Evolutionary conservation across 257 asterid genomes (phyloP), one percentile per base, ranked within the genome.

Genomic region (Solanum ossicruentum): DNA sequence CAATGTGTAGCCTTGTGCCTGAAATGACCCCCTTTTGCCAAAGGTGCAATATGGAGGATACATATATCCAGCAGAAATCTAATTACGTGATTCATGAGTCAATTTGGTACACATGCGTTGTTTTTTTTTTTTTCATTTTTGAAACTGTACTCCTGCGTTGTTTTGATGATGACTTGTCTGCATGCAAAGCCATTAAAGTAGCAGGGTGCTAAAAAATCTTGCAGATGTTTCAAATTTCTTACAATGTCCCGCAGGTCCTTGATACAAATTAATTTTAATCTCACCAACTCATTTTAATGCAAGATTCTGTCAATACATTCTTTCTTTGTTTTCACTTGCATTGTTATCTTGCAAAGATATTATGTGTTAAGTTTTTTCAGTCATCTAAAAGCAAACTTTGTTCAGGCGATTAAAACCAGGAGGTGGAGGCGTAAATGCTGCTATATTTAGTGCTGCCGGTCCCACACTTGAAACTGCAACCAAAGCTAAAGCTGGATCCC

Each of bases 361-460:
- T 58, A 12, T 23, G 58, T 86, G 84, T 60, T 84, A 80, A 61
- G 65, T 49, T 63, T 80, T 85, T 87, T 45, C 66, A 28, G 80
- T 78, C 66, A 88, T 85, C 87, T 88, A 91, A 88, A 87, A 57
- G 86, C 81, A 78, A 47, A 86, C 86, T 90, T 86, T 86, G 85
- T 88, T 87, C 94, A 96, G 98, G 98, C 93, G 96, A 75, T 90
- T 95, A 56, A 93, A 89, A 86, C 95, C 97, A 72, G 98, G 98
- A 43, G 98, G 98, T 39, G 98, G 98, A 78, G 98, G 98, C 73
- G 98, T 95, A 83, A 96, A 96, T 90, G 97, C 99, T 65, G 97
- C 99, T 80, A 92, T 96, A 86, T 93, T 87, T 84, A 91, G 72
- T 23, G 98, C 99, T 39, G 97, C 98, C 5, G 99, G 99, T 67